A percentile compares a stretch with the other conserved stretches of the same genome.
These are phyloP conservation scores for Diaporthe batatas DNA, from an alignment of 2,329 filamentous ascomycete genomes.

Conservation along the genomic window DNA sequence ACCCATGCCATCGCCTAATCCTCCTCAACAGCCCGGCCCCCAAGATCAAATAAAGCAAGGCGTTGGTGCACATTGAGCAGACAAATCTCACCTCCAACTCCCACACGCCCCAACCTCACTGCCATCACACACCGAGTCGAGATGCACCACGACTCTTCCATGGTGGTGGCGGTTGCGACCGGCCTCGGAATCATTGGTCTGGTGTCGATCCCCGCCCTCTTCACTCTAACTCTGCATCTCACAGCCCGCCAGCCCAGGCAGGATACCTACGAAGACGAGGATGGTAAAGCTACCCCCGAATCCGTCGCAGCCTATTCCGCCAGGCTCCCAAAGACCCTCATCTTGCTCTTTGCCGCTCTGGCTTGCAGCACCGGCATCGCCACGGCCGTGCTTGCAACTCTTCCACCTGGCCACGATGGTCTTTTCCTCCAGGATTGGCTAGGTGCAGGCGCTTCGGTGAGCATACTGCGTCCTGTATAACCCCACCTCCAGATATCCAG, in stretches of 20 bases:
- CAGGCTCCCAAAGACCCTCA: slow-evolving; percentile 66
- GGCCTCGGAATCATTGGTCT: slow-evolving; percentile 49
- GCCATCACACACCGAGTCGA: slow-evolving; percentile 36
- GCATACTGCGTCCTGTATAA: slow-evolving; percentile 47
- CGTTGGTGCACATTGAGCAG: slow-evolving; percentile 52
- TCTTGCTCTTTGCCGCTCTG: slow-evolving; percentile 66
- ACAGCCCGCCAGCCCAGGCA: slow-evolving; percentile 49
- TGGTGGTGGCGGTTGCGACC: slow-evolving; percentile 47
- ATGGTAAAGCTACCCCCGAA: slow-evolving; percentile 76
- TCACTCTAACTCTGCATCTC: slow-evolving; percentile 48
- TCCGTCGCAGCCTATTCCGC: slow-evolving; percentile 73
- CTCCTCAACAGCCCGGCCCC: slow-evolving; percentile 53
- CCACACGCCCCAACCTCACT: not conserved
- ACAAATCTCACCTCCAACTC: slow-evolving; percentile 14
- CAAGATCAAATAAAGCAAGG: slow-evolving; percentile 41
- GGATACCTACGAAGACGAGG: slow-evolving; percentile 74
- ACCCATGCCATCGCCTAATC: slow-evolving; percentile 45
- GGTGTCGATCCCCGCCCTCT: slow-evolving; percentile 49
- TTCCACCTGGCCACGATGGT: slow-evolving; percentile 52
- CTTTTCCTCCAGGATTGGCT: slow-evolving; percentile 71
- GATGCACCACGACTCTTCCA: slow-evolving; percentile 48
- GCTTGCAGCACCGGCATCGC: slow-evolving; percentile 70
- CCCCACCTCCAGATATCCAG: not conserved
- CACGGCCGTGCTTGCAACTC: slow-evolving; percentile 65
- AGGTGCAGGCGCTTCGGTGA: slow-evolving; percentile 72